These are phyloP conservation scores for Suillus placidus DNA, from an alignment of 768 basidiomycete genomes.

Conservation along the genomic window DNA sequence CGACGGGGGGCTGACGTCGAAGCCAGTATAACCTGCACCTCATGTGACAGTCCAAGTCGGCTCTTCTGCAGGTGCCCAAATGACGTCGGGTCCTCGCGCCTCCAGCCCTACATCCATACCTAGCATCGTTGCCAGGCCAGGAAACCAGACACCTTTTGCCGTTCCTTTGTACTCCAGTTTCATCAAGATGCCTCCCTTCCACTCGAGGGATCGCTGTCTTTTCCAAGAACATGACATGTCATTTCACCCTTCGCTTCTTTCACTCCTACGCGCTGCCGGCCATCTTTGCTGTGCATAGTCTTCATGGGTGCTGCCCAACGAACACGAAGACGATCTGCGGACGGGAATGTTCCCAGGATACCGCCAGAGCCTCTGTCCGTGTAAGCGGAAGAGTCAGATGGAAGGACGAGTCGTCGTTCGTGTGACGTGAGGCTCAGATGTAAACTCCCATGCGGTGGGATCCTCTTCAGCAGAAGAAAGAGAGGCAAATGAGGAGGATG, in stretches of 20 bases:
- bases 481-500: conserved; percentile 67
- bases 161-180: conserved; percentile 70
- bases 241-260: conserved; percentile 69
- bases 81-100: conserved; percentile 66
- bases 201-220: conserved; percentile 39
- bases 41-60: conserved; percentile 65
- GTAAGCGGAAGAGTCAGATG: conserved; percentile 67
- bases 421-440: conserved; percentile 75
- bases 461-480: conserved; percentile 79
- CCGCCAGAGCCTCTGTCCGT: conserved; percentile 55
- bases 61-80: conserved; percentile 60
- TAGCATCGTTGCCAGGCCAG: conserved; percentile 81
- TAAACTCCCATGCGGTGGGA: conserved; percentile 68
- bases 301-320: conserved; percentile 75
- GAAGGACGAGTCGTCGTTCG: conserved; percentile 52
- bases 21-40: conserved; percentile 71
- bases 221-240: conserved; percentile 60
- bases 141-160: conserved; percentile 80
- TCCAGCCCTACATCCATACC: conserved; percentile 77
- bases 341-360: conserved; percentile 78
- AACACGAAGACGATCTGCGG: conserved; percentile 72
- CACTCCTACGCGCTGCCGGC: conserved; percentile 69
- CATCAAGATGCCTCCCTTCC: conserved; percentile 56
- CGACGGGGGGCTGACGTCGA: conserved; percentile 52
- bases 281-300: conserved; percentile 48